Conservation (phyloP, 768 basidiomycete genomes). For the Amanita exitialis region DNA sequence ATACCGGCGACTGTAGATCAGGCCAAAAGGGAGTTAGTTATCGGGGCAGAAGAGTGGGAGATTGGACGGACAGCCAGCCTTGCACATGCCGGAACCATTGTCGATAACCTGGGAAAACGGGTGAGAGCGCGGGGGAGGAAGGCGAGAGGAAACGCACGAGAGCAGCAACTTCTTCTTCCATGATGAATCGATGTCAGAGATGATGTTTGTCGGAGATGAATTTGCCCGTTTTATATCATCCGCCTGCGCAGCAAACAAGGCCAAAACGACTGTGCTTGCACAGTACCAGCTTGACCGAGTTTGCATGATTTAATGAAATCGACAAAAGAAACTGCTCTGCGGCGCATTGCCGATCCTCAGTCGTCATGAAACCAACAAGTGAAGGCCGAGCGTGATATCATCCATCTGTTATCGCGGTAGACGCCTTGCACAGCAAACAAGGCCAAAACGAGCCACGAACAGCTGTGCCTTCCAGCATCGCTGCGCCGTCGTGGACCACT, state of each 20-base stretch:
- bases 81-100: constrained; percentile 99
- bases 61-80: constrained; percentile 84
- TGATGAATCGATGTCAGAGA: constrained; percentile 26
- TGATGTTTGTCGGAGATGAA: constrained; percentile 1
- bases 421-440: too few species aligned
- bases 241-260: constrained; percentile 1
- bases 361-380: too few species aligned
- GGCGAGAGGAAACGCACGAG: constrained; percentile 38
- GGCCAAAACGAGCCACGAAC: too few species aligned
- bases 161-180: constrained; percentile 41
- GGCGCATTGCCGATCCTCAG: too few species aligned
- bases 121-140: not conserved
- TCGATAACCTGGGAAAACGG: constrained; percentile 57
- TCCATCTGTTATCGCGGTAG: too few species aligned
- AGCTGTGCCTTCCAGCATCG: too few species aligned
- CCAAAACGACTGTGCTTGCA: constrained; percentile 1
- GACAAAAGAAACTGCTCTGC: too few species aligned
- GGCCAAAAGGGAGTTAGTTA: constrained; percentile 10
- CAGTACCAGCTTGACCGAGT: too few species aligned
- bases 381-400: too few species aligned
- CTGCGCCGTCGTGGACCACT: too few species aligned
- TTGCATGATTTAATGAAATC: too few species aligned
- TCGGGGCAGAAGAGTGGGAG: not conserved
- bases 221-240: not conserved
- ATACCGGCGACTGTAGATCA: constrained; percentile 52